A percentile compares a stretch with the other conserved stretches of the same genome.
These are phyloP conservation scores for Beta lomatogona DNA, from an alignment of 179 eudicot species.

Conservation along the genomic window DNA sequence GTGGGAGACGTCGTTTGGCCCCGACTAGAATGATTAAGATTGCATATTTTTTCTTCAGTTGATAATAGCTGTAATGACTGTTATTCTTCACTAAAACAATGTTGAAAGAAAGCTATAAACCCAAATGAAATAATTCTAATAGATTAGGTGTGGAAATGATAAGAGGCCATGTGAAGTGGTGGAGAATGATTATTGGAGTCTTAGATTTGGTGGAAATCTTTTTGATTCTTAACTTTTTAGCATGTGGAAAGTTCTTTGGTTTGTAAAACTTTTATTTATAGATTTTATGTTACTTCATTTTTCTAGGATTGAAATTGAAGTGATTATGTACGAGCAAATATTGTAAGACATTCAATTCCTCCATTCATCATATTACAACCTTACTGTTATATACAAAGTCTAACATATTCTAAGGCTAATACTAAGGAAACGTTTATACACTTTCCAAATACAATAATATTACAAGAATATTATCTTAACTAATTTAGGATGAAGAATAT, in stretches of 20 bases:
- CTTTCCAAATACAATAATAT: no score
- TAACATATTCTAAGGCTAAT: no score
- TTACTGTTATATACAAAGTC: no score
- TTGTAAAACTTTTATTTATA: no score
- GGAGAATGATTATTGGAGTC: background rate
- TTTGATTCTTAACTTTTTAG: background rate
- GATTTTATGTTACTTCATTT: background rate
- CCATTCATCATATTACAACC: no score
- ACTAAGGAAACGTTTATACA: no score
- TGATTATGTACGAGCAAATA: background rate
- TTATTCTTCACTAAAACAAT: background rate
- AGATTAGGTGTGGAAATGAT: constrained; percentile 7
- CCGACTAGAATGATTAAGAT: background rate
- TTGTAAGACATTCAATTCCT: no score
- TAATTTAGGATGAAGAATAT: no score
- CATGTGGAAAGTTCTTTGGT: background rate
- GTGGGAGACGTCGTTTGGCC: background rate
- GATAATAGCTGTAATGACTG: constrained; percentile 5
- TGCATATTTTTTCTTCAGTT: background rate
- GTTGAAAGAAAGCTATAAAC: background rate
- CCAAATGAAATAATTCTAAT: background rate
- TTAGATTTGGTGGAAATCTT: background rate
- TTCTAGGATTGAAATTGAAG: background rate
- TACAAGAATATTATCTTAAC: no score
- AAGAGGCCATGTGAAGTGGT: constrained; percentile 4